These are phyloP conservation scores for Phlebiopsis flavidoalba DNA, from an alignment of 768 basidiomycete species.

Conservation along the genomic window DNA sequence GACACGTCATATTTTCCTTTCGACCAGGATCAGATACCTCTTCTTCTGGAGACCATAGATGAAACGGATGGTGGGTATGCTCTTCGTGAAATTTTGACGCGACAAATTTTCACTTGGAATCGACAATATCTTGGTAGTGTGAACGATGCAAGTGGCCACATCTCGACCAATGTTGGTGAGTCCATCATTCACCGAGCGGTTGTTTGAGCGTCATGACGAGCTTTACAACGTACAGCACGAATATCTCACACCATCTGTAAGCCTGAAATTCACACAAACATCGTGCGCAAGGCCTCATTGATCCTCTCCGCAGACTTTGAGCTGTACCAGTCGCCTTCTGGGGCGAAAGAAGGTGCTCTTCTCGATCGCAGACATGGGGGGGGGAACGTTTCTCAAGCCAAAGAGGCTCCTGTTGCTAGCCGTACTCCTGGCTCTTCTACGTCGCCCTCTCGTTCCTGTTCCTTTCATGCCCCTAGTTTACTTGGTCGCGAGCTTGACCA, in stretches of 20 bases:
- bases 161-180: not conserved
- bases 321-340: constrained; percentile 36
- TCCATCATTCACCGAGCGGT: too few species aligned
- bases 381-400: constrained; percentile 26
- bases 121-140: not conserved
- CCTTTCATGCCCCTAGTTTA: constrained; percentile 39
- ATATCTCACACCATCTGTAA: not conserved
- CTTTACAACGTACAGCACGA: not conserved
- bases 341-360: constrained; percentile 38
- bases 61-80: constrained; percentile 1
- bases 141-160: not conserved
- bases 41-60: not conserved
- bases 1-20: constrained; percentile 9
- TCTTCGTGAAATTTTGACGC: too few species aligned
- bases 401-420: not conserved
- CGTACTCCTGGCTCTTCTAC: not conserved
- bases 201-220: not conserved
- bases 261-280: not conserved
- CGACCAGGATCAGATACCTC: not conserved
- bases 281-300: not conserved
- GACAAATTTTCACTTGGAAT: too few species aligned
- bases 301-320: constrained; percentile 19
- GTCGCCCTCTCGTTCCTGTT: constrained; percentile 4
- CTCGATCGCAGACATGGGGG: constrained; percentile 30
- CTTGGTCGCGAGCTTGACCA: constrained; percentile 37